phyloP scores from a whole-genome alignment of 257 asterid species.

The Coffea canephora region DNA sequence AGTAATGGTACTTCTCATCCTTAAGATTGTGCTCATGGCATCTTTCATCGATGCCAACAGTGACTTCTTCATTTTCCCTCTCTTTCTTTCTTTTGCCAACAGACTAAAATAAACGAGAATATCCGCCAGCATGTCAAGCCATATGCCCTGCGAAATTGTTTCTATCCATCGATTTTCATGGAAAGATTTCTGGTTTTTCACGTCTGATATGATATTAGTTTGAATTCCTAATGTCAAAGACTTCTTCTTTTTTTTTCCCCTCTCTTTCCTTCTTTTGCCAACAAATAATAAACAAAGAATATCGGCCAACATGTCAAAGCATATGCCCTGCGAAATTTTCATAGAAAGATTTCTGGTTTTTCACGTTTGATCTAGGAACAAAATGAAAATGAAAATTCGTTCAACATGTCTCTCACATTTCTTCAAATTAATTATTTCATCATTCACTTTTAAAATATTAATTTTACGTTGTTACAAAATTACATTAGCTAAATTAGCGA shows the following conservation, averaged over 20 bases:
- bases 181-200: background rate
- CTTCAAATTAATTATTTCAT: too few relatives aligned
- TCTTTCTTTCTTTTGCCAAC: background rate
- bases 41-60: background rate
- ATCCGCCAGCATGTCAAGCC: background rate
- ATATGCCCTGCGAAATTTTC: background rate
- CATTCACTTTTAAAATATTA: too few relatives aligned
- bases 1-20: background rate
- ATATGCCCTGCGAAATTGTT: background rate
- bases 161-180: background rate
- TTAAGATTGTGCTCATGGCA: conserved; percentile 1
- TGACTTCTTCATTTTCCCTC: background rate
- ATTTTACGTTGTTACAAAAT: too few relatives aligned
- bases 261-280: background rate
- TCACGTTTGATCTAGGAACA: background rate
- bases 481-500: too few relatives aligned
- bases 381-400: too few relatives aligned
- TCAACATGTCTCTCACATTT: too few relatives aligned
- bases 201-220: background rate
- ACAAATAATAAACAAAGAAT: background rate
- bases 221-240: background rate
- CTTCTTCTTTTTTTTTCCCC: background rate
- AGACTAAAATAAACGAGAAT: background rate
- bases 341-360: background rate
- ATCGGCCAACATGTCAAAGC: background rate